Percentiles rank a stretch among this genome's conserved stretches.
Conservation (phyloP, 768 basidiomycete species). For the Brasilioporus rufonigricans region DNA sequence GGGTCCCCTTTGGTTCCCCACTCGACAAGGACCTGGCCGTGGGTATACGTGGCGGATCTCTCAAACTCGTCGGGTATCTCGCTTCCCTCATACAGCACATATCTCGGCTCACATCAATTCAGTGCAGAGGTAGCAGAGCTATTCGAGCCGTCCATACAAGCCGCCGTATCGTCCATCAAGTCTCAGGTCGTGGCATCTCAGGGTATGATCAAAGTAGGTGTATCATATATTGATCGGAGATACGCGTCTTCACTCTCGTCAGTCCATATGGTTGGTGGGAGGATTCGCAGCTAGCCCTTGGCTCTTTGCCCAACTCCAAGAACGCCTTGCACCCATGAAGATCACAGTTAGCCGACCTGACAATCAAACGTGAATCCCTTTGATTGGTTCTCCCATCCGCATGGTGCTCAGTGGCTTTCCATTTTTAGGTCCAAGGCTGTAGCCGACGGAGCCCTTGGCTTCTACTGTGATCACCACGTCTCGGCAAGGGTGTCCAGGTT, state of each 20-base stretch:
- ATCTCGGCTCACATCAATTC: conserved; percentile 1
- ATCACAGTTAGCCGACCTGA: conserved; percentile 74
- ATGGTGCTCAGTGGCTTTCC: conserved; percentile 1
- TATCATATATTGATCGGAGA: background rate
- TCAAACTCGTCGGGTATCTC: conserved; percentile 66
- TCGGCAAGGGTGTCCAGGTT: conserved; percentile 77
- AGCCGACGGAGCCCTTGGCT: conserved; percentile 80
- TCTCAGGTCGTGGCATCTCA: conserved; percentile 66
- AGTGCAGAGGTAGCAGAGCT: conserved; percentile 60
- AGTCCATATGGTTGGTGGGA: conserved; percentile 84
- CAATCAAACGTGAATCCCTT: conserved; percentile 62
- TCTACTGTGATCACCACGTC: conserved; percentile 83
- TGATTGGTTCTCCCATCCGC: conserved; percentile 5
- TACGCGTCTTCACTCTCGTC: conserved; percentile 10
- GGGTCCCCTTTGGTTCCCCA: conserved; percentile 74
- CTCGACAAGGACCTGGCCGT: conserved; percentile 69
- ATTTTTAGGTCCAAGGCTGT: conserved; percentile 75
- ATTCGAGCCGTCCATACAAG: conserved; percentile 78
- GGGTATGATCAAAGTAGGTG: conserved; percentile 59
- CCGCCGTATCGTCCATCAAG: conserved; percentile 67
- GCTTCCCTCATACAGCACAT: conserved; percentile 17
- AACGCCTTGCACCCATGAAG: conserved; percentile 52
- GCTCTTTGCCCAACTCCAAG: conserved; percentile 74
- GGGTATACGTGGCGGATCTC: conserved; percentile 69
- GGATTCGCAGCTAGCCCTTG: conserved; percentile 83